Percentiles rank a stretch among this genome's conserved stretches.
Evolutionary conservation across 2,329 filamentous ascomycete genomes (phyloP).

Genomic region (Lachnellula cervina): DNA sequence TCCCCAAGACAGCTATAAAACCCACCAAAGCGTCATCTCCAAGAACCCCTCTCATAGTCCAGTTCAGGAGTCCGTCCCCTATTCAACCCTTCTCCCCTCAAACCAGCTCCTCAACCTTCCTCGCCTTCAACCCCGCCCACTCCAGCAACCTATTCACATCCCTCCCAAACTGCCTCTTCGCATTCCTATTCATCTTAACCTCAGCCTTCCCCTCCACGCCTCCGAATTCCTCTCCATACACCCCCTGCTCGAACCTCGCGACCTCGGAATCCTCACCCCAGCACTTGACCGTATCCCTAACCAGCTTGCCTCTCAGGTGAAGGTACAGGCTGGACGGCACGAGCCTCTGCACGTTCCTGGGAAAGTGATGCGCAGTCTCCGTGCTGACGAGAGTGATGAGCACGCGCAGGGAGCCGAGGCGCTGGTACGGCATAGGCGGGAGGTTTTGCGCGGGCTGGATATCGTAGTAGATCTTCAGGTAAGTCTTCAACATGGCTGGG

Average conservation of each 20-base stretch:
- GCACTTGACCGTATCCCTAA: neutral
- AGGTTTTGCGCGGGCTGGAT: neutral
- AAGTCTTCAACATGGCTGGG: neutral
- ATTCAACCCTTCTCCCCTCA: neutral
- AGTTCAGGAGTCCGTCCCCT: too few species aligned
- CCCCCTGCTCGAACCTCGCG: neutral
- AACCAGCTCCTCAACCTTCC: neutral
- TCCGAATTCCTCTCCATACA: neutral
- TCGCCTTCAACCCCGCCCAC: neutral
- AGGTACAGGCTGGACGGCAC: neutral
- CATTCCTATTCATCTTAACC: neutral
- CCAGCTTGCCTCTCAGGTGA: neutral
- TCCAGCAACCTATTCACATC: neutral
- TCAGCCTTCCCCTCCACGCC: neutral
- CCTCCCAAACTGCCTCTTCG: neutral
- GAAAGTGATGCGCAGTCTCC: neutral
- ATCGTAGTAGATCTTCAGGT: neutral
- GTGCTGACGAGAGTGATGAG: neutral
- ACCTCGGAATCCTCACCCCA: conserved; percentile 1
- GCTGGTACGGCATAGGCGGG: neutral
- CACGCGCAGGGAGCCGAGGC: neutral
- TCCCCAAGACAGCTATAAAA: too few species aligned
- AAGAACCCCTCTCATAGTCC: too few species aligned
- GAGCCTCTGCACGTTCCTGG: neutral
- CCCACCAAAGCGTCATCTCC: too few species aligned